A percentile compares a stretch with the other conserved stretches of the same genome.
Evolutionary conservation across 352 stramenopile genomes (phyloP).

Genomic region (Phytopythium boreale): DNA sequence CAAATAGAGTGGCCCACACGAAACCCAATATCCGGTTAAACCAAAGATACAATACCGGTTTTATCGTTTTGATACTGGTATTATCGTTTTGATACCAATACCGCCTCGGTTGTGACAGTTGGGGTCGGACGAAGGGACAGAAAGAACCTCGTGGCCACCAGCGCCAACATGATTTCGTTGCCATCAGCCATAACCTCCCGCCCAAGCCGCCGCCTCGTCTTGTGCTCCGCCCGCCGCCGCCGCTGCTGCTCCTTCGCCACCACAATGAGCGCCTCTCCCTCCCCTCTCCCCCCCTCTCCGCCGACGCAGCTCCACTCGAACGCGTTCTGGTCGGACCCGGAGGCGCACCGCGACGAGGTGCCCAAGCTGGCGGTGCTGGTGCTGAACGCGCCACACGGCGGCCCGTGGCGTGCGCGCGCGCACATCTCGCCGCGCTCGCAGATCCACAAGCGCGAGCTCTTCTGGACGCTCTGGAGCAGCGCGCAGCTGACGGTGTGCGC

Average conservation of each 20-base stretch:
- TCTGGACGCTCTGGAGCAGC: constrained; percentile 68
- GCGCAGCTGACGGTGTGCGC: constrained; percentile 86
- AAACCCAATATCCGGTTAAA: no score
- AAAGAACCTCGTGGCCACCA: no score
- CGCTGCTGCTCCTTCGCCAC: not conserved
- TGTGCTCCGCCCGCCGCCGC: not conserved
- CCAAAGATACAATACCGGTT: no score
- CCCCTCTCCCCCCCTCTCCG: not conserved
- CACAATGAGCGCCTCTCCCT: constrained; percentile 5
- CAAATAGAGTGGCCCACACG: no score
- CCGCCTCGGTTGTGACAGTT: no score
- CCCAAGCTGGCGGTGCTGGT: constrained; percentile 58
- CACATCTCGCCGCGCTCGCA: constrained; percentile 8
- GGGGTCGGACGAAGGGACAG: no score
- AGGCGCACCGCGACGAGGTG: constrained; percentile 14
- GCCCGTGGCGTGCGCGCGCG: constrained; percentile 3
- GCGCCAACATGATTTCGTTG: not conserved
- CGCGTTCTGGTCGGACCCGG: constrained; percentile 48
- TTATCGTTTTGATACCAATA: no score
- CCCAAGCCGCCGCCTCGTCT: not conserved
- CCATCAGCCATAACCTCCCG: not conserved
- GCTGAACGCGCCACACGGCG: constrained; percentile 44
- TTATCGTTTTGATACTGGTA: no score
- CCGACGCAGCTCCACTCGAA: constrained; percentile 42
- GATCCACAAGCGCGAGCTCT: constrained; percentile 40